phyloP scores from a whole-genome alignment of 371 early-diverging fungal species.

The Quaeritorhiza haematococci region DNA sequence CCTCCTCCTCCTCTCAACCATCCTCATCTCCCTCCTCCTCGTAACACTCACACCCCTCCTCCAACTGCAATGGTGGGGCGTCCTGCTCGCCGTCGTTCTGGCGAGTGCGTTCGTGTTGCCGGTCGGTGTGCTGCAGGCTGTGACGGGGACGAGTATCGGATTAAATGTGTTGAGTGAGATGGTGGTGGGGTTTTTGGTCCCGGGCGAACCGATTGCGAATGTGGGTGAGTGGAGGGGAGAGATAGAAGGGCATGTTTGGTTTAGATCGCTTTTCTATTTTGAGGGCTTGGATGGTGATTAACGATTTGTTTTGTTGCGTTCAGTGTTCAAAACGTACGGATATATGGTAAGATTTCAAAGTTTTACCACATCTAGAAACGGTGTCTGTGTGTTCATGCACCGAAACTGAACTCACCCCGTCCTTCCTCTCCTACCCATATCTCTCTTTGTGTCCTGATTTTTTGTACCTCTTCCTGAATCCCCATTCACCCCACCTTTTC shows the following conservation, averaged over 20 bases:
- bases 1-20: too few relatives aligned
- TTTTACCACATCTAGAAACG: not conserved
- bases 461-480: too few relatives aligned
- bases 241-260: too few relatives aligned
- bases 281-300: too few relatives aligned
- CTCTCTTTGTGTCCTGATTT: too few relatives aligned
- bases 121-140: constrained; percentile 39
- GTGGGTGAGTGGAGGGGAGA: not conserved
- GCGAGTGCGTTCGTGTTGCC: constrained; percentile 68
- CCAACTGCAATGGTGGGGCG: constrained; percentile 36
- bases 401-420: too few relatives aligned
- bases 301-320: too few relatives aligned
- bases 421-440: too few relatives aligned
- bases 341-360: not conserved
- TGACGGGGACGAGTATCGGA: constrained; percentile 24
- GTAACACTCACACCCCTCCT: not conserved
- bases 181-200: constrained; percentile 27
- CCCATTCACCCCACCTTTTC: too few relatives aligned
- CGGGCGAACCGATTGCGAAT: constrained; percentile 7
- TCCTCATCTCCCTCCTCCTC: too few relatives aligned
- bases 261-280: too few relatives aligned
- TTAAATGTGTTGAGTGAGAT: constrained; percentile 39
- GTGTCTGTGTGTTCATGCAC: not conserved
- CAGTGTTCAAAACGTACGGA: constrained; percentile 3
- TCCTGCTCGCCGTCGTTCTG: constrained; percentile 57